These are phyloP conservation scores for Litsea cubeba DNA, from an alignment of 164 flowering plant species.

Conservation along the genomic window DNA sequence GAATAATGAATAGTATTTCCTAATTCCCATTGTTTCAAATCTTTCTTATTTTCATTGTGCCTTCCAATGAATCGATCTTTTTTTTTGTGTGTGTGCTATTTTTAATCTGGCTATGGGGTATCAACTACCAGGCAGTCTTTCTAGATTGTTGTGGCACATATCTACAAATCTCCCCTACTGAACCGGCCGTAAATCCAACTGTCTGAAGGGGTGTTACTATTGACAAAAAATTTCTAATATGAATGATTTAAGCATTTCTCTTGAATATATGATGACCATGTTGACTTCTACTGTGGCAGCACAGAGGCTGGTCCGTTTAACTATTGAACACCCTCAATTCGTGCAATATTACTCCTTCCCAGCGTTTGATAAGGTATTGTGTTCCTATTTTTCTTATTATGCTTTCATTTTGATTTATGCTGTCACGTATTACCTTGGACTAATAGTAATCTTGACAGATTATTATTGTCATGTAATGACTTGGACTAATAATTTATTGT, in stretches of 20 bases:
- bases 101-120: too few relatives aligned
- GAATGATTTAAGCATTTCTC: background rate
- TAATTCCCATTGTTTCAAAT: too few relatives aligned
- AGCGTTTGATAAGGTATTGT: constrained; percentile 20
- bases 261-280: constrained; percentile 13
- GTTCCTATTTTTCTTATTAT: background rate
- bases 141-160: too few relatives aligned
- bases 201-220: background rate
- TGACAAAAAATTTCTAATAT: background rate
- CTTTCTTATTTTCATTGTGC: too few relatives aligned
- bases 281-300: constrained; percentile 35
- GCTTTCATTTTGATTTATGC: background rate
- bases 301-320: constrained; percentile 80
- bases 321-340: constrained; percentile 62
- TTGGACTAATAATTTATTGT: too few relatives aligned
- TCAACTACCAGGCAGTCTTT: too few relatives aligned
- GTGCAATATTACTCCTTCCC: constrained; percentile 37
- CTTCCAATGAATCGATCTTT: too few relatives aligned
- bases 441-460: background rate
- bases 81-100: too few relatives aligned
- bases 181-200: background rate
- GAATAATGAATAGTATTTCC: too few relatives aligned
- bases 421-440: background rate
- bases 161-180: too few relatives aligned
- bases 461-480: too few relatives aligned